Evolutionary conservation across 1,284 basidiomycete genomes (phyloP), one percentile per base, ranked within the genome.

Genomic region (Apiotrichum mycotoxinovorans): DNA sequence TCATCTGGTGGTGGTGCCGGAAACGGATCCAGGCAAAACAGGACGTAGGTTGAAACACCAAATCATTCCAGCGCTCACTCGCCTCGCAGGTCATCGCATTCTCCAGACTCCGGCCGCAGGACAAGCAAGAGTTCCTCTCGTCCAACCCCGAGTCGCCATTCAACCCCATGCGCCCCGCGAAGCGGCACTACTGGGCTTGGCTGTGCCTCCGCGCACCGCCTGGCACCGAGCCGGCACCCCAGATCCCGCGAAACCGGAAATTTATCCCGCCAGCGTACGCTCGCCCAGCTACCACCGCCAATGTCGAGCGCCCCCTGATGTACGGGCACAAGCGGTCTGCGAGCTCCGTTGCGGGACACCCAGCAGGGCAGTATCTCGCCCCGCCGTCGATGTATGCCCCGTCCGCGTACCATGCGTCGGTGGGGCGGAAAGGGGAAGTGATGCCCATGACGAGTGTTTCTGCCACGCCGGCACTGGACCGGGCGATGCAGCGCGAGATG

Each of bases 121-220:
- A 74, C 34, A 66, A 66, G 61, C 61, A 62, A 20, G 61, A 64
- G n/a, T 73, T 73, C 46, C 56, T 75, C 1, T 51, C 57, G 1
- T 68, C 72, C 11, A 74, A 74, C 52, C 72, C 70, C 27, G 56
- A 65, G 8, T 66, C 67, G 15, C 67, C 61, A 27, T 62, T 72
- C 27, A 73, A 73, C 46, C 66, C 68, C 4, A 23, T 48, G 8
- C 55, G 56, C 30, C 40, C 38, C 2, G 44, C 4, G 4, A 40
- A 40, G 15, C n/a, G 27, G 8, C 34, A 49, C 35, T 49, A 51
- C 41, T 41, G 49, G 49, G 0, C 3, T 1, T 18, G n/a, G 11
- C 22, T 48, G 1, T 48, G 46, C 14, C 33, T 48, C 20, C 46
- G 30, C 33, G 30, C 22, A 12, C 46, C 46, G 20, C 46, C 46